Evolutionary conservation across 2,329 filamentous ascomycete species (phyloP), one percentile per base, ranked within the genome.

Genomic region (Geosmithia morbida): DNA sequence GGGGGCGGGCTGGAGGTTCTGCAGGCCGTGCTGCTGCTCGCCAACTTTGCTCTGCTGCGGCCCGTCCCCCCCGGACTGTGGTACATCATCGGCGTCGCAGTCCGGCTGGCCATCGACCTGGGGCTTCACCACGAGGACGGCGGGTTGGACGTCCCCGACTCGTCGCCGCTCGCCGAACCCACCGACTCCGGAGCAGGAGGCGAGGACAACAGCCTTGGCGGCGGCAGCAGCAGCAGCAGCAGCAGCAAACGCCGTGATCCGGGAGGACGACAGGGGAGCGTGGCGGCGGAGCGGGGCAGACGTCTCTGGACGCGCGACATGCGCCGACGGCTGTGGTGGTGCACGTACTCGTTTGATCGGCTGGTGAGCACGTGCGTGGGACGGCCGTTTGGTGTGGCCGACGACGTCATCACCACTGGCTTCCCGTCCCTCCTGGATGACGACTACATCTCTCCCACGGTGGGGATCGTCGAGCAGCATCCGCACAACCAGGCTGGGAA

Each of bases 1-100:
- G 85, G 85, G n/a, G 85, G 85, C n/a, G 88, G 87, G 0, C 64
- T 97, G 40, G 89, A 96, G 61, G 89, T 96, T 58, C 69, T 97
- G 46, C 90, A 97, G 60, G 88, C 88, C n/a, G 89, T 97, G 7
- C 66, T 97, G 45, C 69, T 97, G 41, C 71, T 97, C 43, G 89
- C 90, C 43, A 88, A 88, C 48, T 95, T 97, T 70, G 90, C 90
- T 7, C 71, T 98, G 45, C 72, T 97, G 52, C 77, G 90, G 48
- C 92, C 92, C 1, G 88, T 97, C 19, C 87, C 90, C 1, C 90
- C 90, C 0, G 92, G 92, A 14, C 68, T 97, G 43, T 97, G 90
- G 90, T 97, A 97, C 64, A 97, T 97, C 51, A 86, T 94, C 50
- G 92, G 92, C 11, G 89, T 96, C 42, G 90, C 90, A 6, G 84